Evolutionary conservation across 129 eudicot genomes (phyloP).

Genomic region (Flaveria ramosissima): DNA sequence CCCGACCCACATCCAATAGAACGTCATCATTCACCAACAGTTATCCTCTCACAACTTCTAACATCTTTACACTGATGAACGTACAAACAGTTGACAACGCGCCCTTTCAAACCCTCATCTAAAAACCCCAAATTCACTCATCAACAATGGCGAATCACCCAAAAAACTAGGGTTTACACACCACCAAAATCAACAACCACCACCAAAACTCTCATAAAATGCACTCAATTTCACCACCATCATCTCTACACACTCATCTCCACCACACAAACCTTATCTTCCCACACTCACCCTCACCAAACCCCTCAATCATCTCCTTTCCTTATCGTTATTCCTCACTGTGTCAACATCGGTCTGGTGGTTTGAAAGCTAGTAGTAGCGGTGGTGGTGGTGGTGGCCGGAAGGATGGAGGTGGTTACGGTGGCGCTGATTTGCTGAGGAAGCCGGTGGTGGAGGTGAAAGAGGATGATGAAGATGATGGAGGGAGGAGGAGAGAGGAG

Average conservation of each 20-base stretch:
- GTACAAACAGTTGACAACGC: background rate
- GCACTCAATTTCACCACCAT: background rate
- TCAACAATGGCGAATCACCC: background rate
- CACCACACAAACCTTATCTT: conserved; percentile 56
- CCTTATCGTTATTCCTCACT: conserved; percentile 25
- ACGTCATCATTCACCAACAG: conserved; percentile 1
- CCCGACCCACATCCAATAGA: conserved; percentile 5
- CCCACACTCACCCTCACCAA: conserved; percentile 36
- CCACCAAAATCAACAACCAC: background rate
- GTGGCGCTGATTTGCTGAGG: conserved; percentile 55
- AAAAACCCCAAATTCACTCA: background rate
- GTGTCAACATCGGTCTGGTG: conserved; percentile 21
- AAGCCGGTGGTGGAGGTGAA: conserved; percentile 52
- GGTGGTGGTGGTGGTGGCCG: conserved; percentile 27
- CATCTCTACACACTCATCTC: conserved; percentile 7
- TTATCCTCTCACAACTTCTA: background rate
- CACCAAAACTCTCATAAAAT: background rate
- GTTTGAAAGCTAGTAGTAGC: conserved; percentile 42
- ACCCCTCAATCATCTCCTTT: conserved; percentile 35
- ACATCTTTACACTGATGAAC: background rate
- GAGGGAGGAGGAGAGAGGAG: conserved; percentile 34
- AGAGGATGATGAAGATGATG: conserved; percentile 40
- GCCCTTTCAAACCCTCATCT: background rate
- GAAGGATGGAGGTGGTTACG: conserved; percentile 35
- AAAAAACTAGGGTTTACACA: conserved; percentile 3